A percentile compares a stretch with the other conserved stretches of the same genome.
phyloP scores from a whole-genome alignment of 2,329 filamentous ascomycete genomes.

The Ploettnerulaceae sp. region DNA sequence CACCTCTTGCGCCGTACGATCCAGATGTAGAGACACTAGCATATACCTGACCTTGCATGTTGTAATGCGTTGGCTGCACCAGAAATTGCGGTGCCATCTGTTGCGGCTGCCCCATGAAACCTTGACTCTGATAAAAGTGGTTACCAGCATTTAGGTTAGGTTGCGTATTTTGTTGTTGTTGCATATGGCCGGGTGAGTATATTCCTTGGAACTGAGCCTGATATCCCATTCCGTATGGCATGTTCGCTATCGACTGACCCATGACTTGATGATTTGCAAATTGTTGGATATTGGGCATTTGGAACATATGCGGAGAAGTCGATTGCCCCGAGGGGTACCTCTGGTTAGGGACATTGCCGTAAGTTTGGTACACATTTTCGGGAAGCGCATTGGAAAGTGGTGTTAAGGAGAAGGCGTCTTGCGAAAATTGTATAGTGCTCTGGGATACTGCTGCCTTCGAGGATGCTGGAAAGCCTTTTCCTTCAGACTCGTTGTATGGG shows the following conservation, averaged over 20 bases:
- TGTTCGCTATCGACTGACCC: conserved; percentile 15
- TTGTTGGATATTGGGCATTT: conserved; percentile 24
- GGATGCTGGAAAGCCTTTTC: conserved; percentile 3
- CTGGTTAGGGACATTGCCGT: conserved; percentile 17
- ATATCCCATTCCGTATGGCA: conserved; percentile 28
- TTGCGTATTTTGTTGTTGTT: conserved; percentile 18
- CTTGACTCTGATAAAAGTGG: conserved; percentile 28
- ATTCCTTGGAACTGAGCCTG: conserved; percentile 27
- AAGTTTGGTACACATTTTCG: conserved; percentile 26
- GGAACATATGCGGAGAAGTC: conserved; percentile 22
- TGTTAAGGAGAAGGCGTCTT: conserved; percentile 29
- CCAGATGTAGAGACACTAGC: conserved; percentile 10
- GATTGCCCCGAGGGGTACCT: conserved; percentile 20
- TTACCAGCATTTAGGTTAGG: conserved; percentile 5
- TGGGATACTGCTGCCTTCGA: conserved; percentile 12
- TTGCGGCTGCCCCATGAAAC: conserved; percentile 25
- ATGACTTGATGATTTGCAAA: conserved; percentile 16
- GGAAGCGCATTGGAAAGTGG: conserved; percentile 26
- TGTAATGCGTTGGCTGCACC: conserved; percentile 26
- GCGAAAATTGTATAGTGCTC: conserved; percentile 11
- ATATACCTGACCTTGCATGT: conserved; percentile 24
- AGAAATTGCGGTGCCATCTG: conserved; percentile 24
- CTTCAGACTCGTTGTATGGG: conserved; percentile 9
- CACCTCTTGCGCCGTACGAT: conserved; percentile 21
- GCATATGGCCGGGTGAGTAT: conserved; percentile 21